Base-by-base conservation (phyloP, 306 rosid species). In the Morella rubra region DNA sequence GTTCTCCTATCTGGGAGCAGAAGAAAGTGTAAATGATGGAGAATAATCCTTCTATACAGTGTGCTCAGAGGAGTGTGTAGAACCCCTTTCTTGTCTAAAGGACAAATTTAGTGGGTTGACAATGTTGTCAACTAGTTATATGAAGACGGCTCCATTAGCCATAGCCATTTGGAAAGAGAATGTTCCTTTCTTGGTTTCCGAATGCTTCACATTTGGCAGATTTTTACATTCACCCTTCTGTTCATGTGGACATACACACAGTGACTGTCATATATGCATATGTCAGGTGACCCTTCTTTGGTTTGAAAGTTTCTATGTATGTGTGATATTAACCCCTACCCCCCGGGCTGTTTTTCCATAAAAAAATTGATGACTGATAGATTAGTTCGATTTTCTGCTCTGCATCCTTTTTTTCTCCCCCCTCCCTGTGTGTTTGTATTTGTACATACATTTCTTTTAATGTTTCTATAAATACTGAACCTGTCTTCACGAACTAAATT, bases 321-420 rank as follows among this genome's bases (percentile, higher is more conserved):
- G 12, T 10, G 37, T 60, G 37, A 41, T 27, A 27, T 60, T 60
- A 18, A 3, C 12, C 13, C 32, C 14, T 5, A 16, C 32, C 2
- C 13, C 13, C 10, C 5, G 4, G 5, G 10, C 11, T 65, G 2
- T 40, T 11, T 62, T 15, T 6, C 40, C 6, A 27, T 37, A 2
- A 3, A 64, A 12, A 64, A 64, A 13, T 65, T 16, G 13, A 65
- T 42, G 49, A 42, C 71, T 9, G 6, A 41, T 22, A 41, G 19
- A 62, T 62, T 65, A 16, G 19, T 42, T 65, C 18, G 6, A 44
- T 65, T 62, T 19, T 15, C 50, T 8, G 59, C 42, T 44, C 60
- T 41, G 73, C 32, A 76, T 71, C 61, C 61, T 44, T 16, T 77
- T 52, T 78, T 51, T 62, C 7, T 55, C 16, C 1, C 69, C 15